Conservation (phyloP, 176 grass and related monocot species). For the Juncus effusus region DNA sequence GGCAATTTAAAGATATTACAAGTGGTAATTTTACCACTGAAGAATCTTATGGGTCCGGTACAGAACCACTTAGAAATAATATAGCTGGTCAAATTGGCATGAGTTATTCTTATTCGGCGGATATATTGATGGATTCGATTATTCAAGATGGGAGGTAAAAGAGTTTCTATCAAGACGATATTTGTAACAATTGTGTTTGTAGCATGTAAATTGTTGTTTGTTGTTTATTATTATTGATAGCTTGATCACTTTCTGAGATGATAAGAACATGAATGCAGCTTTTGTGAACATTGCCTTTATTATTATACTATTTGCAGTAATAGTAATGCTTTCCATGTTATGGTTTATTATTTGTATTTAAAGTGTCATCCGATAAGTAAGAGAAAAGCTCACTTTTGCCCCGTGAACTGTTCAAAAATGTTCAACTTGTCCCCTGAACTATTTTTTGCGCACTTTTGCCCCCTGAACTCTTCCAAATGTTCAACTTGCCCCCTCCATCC, state of each 20-base stretch:
- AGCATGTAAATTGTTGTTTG: neutral
- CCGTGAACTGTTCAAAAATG: too few relatives aligned
- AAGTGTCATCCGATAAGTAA: too few relatives aligned
- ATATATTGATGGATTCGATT: conserved; percentile 28
- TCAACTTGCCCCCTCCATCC: too few relatives aligned
- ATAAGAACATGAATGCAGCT: too few relatives aligned
- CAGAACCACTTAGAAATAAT: conserved; percentile 25
- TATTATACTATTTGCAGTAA: too few relatives aligned
- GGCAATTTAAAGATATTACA: conserved; percentile 36
- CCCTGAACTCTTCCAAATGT: too few relatives aligned
- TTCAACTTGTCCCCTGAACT: too few relatives aligned
- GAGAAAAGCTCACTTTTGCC: too few relatives aligned
- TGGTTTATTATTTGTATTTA: too few relatives aligned
- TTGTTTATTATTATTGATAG: neutral
- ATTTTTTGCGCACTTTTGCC: too few relatives aligned
- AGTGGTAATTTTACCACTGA: conserved; percentile 26
- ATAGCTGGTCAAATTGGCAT: neutral
- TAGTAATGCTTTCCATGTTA: too few relatives aligned
- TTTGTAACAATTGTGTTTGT: neutral
- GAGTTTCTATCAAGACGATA: neutral
- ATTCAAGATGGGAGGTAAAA: conserved; percentile 45
- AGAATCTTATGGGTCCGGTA: conserved; percentile 17
- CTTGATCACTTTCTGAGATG: neutral
- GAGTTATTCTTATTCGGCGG: conserved; percentile 20
- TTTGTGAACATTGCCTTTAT: too few relatives aligned